A percentile compares a stretch with the other conserved stretches of the same genome.
phyloP scores from a whole-genome alignment of 352 stramenopile species.

The Phytopythium mirpurense region DNA sequence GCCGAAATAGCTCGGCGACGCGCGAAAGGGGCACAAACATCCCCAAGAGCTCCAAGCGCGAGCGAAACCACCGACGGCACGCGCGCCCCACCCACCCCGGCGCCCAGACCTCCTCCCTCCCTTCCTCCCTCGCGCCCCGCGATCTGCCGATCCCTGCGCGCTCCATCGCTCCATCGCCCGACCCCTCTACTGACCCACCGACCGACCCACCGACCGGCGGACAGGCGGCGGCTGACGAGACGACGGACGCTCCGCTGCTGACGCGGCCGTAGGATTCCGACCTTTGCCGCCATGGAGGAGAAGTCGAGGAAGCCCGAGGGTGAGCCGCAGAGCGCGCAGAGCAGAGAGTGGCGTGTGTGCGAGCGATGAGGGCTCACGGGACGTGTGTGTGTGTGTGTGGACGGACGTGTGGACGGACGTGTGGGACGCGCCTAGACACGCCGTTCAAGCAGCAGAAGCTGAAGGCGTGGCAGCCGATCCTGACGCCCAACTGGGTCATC shows the following conservation, averaged over 20 bases:
- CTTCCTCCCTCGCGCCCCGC: no score
- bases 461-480: conserved; percentile 95
- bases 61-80: conserved; percentile 3
- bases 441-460: conserved; percentile 89
- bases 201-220: not conserved
- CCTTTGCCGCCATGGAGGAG: conserved; percentile 59
- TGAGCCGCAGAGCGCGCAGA: conserved; percentile 10
- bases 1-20: conserved; percentile 4
- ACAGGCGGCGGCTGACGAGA: no score
- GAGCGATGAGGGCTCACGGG: not conserved
- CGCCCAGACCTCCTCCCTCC: not conserved
- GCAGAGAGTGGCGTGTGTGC: not conserved
- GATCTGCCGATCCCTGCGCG: no score
- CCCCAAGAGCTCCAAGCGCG: not conserved
- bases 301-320: conserved; percentile 85
- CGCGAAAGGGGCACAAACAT: conserved; percentile 3
- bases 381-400: no score
- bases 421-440: conserved; percentile 39
- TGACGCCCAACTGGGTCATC: conserved; percentile 96
- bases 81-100: not conserved
- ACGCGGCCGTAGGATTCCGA: conserved; percentile 15
- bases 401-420: no score
- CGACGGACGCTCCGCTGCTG: not conserved
- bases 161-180: no score
- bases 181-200: no score